Base-by-base conservation (phyloP, 139 green algal species). In the Micractinium sp. region DNA sequence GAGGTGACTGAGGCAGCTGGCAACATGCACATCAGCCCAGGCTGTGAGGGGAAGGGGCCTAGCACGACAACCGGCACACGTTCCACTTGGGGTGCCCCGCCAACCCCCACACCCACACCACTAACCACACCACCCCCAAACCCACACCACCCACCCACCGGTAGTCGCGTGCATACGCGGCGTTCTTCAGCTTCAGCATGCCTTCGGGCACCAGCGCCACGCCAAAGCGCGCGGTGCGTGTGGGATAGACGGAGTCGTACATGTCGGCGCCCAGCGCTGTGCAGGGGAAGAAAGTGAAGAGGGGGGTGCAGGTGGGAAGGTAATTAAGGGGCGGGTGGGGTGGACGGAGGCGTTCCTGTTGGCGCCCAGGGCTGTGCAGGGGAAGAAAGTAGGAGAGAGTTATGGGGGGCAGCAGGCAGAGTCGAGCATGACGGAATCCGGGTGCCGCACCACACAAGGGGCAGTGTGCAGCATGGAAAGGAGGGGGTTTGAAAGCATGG, bases 171-270 rank as follows among this genome's bases (percentile, higher is more conserved):
- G 88, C 93, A 89, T 92, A 95, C 1, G 39, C 41, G 0, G 93
- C 78, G 77, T 96, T 96, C 87, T 97, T 98, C 38, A 99, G 92
- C 90, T 96, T 96, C 20, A 99, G 85, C 27, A 96, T 87, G 7
- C 97, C 96, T 23, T 95, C 81, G 13, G 94, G 94, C 41, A 98
- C 93, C 25, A 99, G 95, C 22, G 97, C 98, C 3, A 97, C 98
- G 15, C 97, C 98, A 92, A 99, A 99, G 74, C 98, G 95, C 2
- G 96, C 98, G 1, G 98, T 99, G 15, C 98, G 92, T 0, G 97
- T 99, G 39, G 98, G 98, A 87, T 99, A 99, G 23, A 99, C 98
- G 20, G 89, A 96, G 89, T 99, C 97, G 86, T 97, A 99, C 97
- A 99, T 99, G 94, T 99, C 97, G 0, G 97, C 97, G 3, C 97